A percentile compares a stretch with the other conserved stretches of the same genome.
phyloP scores from a whole-genome alignment of 768 basidiomycete genomes.

The Agrocybe praecox region DNA sequence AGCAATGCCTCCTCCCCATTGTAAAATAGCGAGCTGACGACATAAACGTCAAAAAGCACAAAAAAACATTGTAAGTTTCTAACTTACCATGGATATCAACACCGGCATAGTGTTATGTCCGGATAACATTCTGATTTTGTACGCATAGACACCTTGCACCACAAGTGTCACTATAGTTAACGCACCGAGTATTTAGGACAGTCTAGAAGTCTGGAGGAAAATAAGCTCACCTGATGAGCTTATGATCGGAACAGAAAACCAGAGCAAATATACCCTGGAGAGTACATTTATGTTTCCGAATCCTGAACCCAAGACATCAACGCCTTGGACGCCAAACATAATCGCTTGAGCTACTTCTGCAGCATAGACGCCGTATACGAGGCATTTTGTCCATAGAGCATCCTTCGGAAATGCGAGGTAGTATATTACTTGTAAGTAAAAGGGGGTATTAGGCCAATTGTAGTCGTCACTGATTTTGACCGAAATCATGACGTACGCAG shows the following conservation, averaged over 20 bases:
- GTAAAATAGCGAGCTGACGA: not conserved
- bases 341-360: conserved; percentile 30
- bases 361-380: conserved; percentile 28
- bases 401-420: conserved; percentile 34
- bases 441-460: not conserved
- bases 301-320: conserved; percentile 27
- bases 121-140: conserved; percentile 31
- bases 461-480: conserved; percentile 23
- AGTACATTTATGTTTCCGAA: conserved; percentile 28
- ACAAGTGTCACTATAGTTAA: conserved; percentile 28
- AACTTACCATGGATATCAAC: conserved; percentile 6
- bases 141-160: conserved; percentile 34
- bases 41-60: too few relatives aligned
- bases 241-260: conserved; percentile 29
- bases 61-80: too few relatives aligned
- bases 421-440: conserved; percentile 19
- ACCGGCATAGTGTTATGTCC: conserved; percentile 11
- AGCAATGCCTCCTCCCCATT: not conserved
- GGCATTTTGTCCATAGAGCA: conserved; percentile 19
- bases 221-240: conserved; percentile 26
- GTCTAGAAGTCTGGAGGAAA: not conserved
- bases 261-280: conserved; percentile 22
- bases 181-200: not conserved
- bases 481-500: conserved; percentile 26
- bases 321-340: conserved; percentile 26